Evolutionary conservation across 495 filamentous ascomycete genomes (phyloP), one percentile per base, ranked within the genome.

Genomic region (Aspergillus carlsbadensis): DNA sequence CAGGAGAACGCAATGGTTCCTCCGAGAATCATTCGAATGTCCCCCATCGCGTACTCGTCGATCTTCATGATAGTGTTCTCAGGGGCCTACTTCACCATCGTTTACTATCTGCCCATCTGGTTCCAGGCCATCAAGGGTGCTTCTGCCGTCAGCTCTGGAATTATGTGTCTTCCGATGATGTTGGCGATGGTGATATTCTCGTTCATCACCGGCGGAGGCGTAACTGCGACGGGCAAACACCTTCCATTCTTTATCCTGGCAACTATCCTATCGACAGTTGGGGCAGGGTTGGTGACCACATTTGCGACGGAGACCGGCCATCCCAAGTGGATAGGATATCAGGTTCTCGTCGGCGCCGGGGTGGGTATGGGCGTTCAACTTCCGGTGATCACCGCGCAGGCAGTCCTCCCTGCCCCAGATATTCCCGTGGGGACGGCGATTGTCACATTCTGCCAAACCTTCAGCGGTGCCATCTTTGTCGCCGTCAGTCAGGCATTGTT

Each of bases 251-350:
- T 39, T 6, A 26, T 44, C 51, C 43, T 54, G 51, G 22, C 43
- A n/a, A 15, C 17, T 1, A 36, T 24, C 24, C 90, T 20, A 62
- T 70, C 20, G 57, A 50, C 84, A 0, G 65, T 90, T 52, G 89
- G 87, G 18, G 77, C 74, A n/a, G 88, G 87, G 0, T 70, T 91
- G 7, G 57, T 90, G 2, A 78, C 74, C 1, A 90, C 81, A 0
- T 82, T 84, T 35, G 59, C 70, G 5, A 64, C 76, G 1, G 67
- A 78, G 58, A 81, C 79, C 0, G 54, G 62, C 2, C 42, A 65
- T 1, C 61, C 63, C 0, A 67, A 59, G 18, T 92, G 89, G 89
- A 86, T 90, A 53, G 86, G 88, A 0, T 90, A 80, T 53, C 86
- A 89, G 58, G 71, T 85, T 49, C 56, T 90, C 11, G 76, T 77